Evolutionary conservation across 768 basidiomycete species (phyloP), one percentile per base, ranked within the genome.

Genomic region (Xerocomellus amylosporus): DNA sequence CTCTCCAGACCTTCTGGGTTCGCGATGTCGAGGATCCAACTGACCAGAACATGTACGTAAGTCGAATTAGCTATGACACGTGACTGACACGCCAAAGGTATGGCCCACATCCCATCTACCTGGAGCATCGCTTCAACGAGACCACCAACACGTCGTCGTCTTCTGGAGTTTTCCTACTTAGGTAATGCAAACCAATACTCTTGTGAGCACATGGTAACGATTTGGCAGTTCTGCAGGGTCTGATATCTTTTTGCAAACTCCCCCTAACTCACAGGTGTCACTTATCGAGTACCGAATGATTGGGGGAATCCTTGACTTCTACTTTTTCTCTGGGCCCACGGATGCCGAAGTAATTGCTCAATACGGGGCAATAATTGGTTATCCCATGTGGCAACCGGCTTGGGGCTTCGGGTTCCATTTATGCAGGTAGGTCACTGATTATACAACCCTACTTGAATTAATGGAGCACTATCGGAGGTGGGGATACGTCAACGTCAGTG

Each of bases 321-420:
- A 90, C 74, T 90, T 88, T 72, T 79, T 90, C 65, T 80, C 82
- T 17, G 86, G 86, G 0, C 55, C 82, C 20, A 44, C 61, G 19
- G 64, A 84, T 24, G 72, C 73, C 42, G 68, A 70, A n/a, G 88
- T 89, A 9, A 79, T 87, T 46, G 79, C 86, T 56, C 88, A 91
- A 67, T 88, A 90, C 60, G 80, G 84, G 5, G 77, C 73, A 34
- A 71, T 83, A n/a, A 76, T 87, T 26, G 88, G 88, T 4, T 72
- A 80, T 37, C 87, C 89, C 4, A 81, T 80, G 30, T 85, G 86
- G 81, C 83, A 85, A 64, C 88, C 88, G 3, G 75, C 75, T 36
- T 91, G 87, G 86, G 83, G 82, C 5, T 87, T 90, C 63, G 88
- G 89, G 8, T 88, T 88, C 74, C 88, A 92, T 55, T 76, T 88